phyloP scores from a whole-genome alignment of 345 rosid species.

The Lepidium didymum region DNA sequence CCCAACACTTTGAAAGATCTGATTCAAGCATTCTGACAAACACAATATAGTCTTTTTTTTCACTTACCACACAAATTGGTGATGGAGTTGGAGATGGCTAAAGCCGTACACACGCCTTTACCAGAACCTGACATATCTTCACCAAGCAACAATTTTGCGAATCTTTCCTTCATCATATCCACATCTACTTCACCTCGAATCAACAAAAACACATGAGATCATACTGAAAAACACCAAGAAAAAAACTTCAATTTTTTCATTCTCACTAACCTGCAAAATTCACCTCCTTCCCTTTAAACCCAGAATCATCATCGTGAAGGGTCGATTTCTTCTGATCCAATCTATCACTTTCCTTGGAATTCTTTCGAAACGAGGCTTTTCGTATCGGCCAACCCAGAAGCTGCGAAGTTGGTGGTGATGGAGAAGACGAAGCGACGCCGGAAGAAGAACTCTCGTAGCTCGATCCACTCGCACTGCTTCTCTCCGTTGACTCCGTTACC shows the following conservation, averaged over 20 bases:
- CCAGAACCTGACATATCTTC: slow-evolving; percentile 99
- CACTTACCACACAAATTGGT: slow-evolving; percentile 84
- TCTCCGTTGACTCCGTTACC: slow-evolving; percentile 46
- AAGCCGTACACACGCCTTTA: slow-evolving; percentile 81
- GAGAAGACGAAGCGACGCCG: slow-evolving; percentile 30
- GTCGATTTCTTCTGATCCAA: slow-evolving; percentile 28
- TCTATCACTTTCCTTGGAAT: slow-evolving; percentile 29
- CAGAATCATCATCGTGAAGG: slow-evolving; percentile 36
- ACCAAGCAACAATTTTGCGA: slow-evolving; percentile 86
- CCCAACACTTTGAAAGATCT: neutral
- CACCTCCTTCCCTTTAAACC: slow-evolving; percentile 31
- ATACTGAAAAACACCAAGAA: neutral
- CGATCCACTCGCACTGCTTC: slow-evolving; percentile 37
- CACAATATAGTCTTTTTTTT: neutral
- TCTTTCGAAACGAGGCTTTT: slow-evolving; percentile 52
- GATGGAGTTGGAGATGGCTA: slow-evolving; percentile 89
- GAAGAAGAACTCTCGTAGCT: slow-evolving; percentile 39
- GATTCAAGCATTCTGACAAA: neutral
- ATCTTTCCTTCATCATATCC: slow-evolving; percentile 95
- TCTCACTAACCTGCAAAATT: slow-evolving; percentile 45
- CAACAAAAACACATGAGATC: neutral
- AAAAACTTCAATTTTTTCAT: neutral
- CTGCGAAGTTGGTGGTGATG: slow-evolving; percentile 31
- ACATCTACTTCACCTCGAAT: slow-evolving; percentile 34
- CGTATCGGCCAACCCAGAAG: slow-evolving; percentile 92